These are phyloP conservation scores for Rhodotorula sphaerocarpa DNA, from an alignment of 768 basidiomycete species.

Conservation along the genomic window DNA sequence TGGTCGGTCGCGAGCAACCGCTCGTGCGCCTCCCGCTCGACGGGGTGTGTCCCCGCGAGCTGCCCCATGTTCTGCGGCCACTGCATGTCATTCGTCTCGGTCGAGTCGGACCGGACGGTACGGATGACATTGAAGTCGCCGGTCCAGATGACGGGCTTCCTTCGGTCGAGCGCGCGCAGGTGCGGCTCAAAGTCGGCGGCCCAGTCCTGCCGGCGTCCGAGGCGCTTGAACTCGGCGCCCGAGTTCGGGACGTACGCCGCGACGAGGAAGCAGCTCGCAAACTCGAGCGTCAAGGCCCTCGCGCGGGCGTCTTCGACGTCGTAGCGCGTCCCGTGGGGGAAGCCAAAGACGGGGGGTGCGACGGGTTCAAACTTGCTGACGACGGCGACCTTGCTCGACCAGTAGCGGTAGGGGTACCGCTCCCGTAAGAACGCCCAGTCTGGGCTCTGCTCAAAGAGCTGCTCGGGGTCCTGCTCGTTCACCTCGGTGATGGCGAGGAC, in stretches of 20 bases:
- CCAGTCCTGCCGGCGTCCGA: conserved; percentile 70
- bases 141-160: conserved; percentile 78
- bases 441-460: background rate
- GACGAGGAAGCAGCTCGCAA: conserved; percentile 58
- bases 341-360: conserved; percentile 11
- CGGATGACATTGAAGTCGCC: conserved; percentile 84
- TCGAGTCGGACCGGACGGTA: conserved; percentile 67
- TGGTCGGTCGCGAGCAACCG: conserved; percentile 12
- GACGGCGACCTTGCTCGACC: conserved; percentile 55
- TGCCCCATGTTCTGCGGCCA: background rate
- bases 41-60: conserved; percentile 41
- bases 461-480: conserved; percentile 32
- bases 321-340: conserved; percentile 17
- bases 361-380: conserved; percentile 67
- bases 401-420: conserved; percentile 31
- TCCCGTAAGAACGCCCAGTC: conserved; percentile 15
- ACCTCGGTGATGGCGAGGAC: conserved; percentile 74
- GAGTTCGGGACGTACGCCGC: conserved; percentile 63
- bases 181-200: conserved; percentile 64
- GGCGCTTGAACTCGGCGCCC: conserved; percentile 56
- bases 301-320: conserved; percentile 7
- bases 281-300: conserved; percentile 70
- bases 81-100: conserved; percentile 55
- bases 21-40: conserved; percentile 43
- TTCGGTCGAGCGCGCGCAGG: conserved; percentile 61